Percentiles rank a stretch among this genome's conserved stretches.
Evolutionary conservation across 2,329 filamentous ascomycete species (phyloP).

Genomic region (Ophiostoma novo-ulmi): DNA sequence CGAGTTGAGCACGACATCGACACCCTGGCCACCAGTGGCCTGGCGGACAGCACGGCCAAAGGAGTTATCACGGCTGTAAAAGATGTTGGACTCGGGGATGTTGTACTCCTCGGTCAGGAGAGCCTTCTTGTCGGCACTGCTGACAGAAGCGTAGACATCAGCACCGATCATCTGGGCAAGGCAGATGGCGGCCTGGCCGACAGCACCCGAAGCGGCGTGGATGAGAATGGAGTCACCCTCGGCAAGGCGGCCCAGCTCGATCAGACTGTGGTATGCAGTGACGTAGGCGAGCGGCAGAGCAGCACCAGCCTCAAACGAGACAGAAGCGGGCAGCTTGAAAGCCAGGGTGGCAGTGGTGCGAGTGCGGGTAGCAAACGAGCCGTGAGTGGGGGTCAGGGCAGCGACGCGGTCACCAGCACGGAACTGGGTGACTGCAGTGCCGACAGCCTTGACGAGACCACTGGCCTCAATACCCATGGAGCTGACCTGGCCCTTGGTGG

Average conservation of each 20-base stretch:
- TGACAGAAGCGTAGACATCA: conserved; percentile 42
- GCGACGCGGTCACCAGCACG: conserved; percentile 8
- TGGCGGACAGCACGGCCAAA: conserved; percentile 34
- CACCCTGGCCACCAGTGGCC: conserved; percentile 33
- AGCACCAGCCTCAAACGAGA: conserved; percentile 37
- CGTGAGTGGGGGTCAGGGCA: conserved; percentile 15
- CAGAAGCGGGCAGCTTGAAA: conserved; percentile 37
- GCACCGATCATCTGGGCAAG: conserved; percentile 38
- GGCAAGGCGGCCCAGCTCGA: conserved; percentile 15
- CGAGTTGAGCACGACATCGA: conserved; percentile 41
- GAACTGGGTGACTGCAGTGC: background rate
- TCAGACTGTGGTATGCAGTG: background rate
- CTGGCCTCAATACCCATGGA: conserved; percentile 13
- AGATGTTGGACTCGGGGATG: conserved; percentile 37
- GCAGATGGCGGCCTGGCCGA: conserved; percentile 34
- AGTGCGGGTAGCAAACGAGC: conserved; percentile 25
- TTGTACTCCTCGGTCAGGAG: conserved; percentile 37
- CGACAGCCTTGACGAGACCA: conserved; percentile 6
- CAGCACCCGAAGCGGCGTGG: background rate
- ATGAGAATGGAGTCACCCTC: conserved; percentile 10
- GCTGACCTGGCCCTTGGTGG: conserved; percentile 5
- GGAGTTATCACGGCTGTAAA: conserved; percentile 33
- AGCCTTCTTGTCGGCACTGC: conserved; percentile 38
- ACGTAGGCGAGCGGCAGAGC: background rate
- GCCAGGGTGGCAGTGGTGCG: conserved; percentile 33